Evolutionary conservation across 2,329 filamentous ascomycete species (phyloP), one percentile per base, ranked within the genome.

Genomic region (Penicillium polonicum): DNA sequence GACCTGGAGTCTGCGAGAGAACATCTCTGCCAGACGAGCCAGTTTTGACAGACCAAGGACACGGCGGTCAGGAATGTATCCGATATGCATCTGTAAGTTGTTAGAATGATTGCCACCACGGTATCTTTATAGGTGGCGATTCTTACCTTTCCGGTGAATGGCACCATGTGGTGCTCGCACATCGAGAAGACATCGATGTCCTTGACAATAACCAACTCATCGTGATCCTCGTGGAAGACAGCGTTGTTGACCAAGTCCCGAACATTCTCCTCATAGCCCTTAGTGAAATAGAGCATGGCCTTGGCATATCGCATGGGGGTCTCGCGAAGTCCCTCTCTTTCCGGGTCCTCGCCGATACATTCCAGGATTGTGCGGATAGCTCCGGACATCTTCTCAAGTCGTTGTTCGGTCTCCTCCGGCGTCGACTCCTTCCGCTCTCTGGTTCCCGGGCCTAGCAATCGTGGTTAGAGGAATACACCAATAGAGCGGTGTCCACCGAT

Each of bases 91-190:
- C 91, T 95, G 65, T 41, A 57, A 41, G 36, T 55, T 15, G 54
- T 67, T 46, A 67, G 57, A 29, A 58, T 29, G 2, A 56, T 27
- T 15, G 9, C 43, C 9, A 51, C 44, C 17, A 9, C 48, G n/a
- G 48, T 15, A 44, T 35, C 10, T 5, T 38, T 9, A 44, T 52
- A 45, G 42, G 51, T 35, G 50, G n/a, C 21, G 29, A 21, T 21
- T 61, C 73, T 49, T 80, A 92, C 91, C 85, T 96, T 97, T 69
- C 94, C 94, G 3, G 85, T 93, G 70, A 99, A 99, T 0, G 94
- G 94, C 8, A 99, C 93, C 72, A 99, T 83, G 72, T 99, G 94
- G 74, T 99, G 94, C 79, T 99, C 94, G 80, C 94, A 99, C 43
- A 97, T 81, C 63, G 89, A 93, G 76, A 92, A 96, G 13, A 97